Base-by-base conservation (phyloP, 1,139 yeast species). In the Suhomyces yuchorum region DNA sequence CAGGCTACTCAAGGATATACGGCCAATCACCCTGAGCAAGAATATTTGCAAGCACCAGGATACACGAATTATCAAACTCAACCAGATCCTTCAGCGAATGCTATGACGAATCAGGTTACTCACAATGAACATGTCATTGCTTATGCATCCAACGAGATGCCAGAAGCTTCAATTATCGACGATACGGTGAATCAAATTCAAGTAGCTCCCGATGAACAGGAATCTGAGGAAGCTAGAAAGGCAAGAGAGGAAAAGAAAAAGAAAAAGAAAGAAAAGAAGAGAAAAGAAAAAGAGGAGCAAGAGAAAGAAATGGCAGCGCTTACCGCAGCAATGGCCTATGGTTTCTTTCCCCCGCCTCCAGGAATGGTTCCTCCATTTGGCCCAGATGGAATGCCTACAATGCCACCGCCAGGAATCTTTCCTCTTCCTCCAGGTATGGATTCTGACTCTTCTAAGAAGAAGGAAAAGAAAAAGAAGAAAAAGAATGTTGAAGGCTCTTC, bases 221-320 rank as follows among this genome's bases (percentile, higher is more conserved):
- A 49, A 23, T 36, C 44, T 8, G 57, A 55, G 34, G 60, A 56
- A 32, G 50, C 52, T 4, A 50, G 47, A 11, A 50, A 48, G 22
- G 47, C 49, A 19, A 50, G 44, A 37, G 60, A 53, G 36, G 59
- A 56, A 39, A 52, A 52, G 50, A 53, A 56, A 44, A 56, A 57
- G 51, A 59, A 56, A 48, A 51, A 51, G 55, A 57, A 55, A 59
- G 59, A 54, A 52, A 60, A 37, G 56, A 55, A 50, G 54, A 63
- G 49, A 48, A 53, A 56, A 51, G 52, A 51, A 36, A 55, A 54
- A 42, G 58, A 52, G 38, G 54, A 55, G 30, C 54, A 57, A 42
- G 59, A 55, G 40, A 65, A 63, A n/a, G 58, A 60, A 46, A 62
- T 63, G 43, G 68, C 68, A 2, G 64, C 65, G 2, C 50, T 52